Evolutionary conservation across 169 alveolate genomes (phyloP).

Genomic region (Cryptosporidium sp.): DNA sequence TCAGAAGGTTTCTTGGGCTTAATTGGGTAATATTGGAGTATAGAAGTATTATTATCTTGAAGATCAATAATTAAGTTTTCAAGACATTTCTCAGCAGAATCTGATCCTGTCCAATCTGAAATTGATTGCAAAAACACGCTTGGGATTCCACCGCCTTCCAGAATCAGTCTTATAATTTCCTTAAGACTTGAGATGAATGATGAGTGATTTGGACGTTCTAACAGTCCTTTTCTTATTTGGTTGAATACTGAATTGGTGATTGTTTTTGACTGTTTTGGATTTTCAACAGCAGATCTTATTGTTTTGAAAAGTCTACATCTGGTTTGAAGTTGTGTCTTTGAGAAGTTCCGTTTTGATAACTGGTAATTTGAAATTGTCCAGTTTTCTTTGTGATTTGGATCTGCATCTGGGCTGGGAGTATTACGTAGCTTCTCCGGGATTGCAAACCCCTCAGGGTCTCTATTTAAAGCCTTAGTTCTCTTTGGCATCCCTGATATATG

Average conservation of each 20-base stretch:
- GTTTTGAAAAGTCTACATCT: slow-evolving; percentile 54
- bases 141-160: slow-evolving; percentile 70
- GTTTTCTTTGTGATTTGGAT: slow-evolving; percentile 11
- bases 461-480: slow-evolving; percentile 27
- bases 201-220: slow-evolving; percentile 12
- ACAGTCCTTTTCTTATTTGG: slow-evolving; percentile 35
- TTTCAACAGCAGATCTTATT: slow-evolving; percentile 41
- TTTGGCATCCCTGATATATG: slow-evolving; percentile 12
- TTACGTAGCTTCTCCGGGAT: slow-evolving; percentile 51
- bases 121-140: slow-evolving; percentile 32
- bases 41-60: slow-evolving; percentile 23
- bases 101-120: not conserved
- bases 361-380: slow-evolving; percentile 30
- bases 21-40: slow-evolving; percentile 61
- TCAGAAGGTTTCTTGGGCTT: slow-evolving; percentile 43
- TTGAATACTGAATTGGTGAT: slow-evolving; percentile 24
- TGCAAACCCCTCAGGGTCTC: slow-evolving; percentile 61
- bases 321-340: slow-evolving; percentile 48
- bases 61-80: slow-evolving; percentile 26
- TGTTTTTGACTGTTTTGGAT: slow-evolving; percentile 27
- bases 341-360: slow-evolving; percentile 6
- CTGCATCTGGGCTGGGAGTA: not conserved
- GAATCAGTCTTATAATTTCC: slow-evolving; percentile 42
- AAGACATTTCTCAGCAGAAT: slow-evolving; percentile 13
- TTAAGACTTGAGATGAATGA: slow-evolving; percentile 35